Percentiles rank a stretch among this genome's conserved stretches.
Conservation (phyloP, 176 grass and related monocot genomes). For the Phragmites australis region DNA sequence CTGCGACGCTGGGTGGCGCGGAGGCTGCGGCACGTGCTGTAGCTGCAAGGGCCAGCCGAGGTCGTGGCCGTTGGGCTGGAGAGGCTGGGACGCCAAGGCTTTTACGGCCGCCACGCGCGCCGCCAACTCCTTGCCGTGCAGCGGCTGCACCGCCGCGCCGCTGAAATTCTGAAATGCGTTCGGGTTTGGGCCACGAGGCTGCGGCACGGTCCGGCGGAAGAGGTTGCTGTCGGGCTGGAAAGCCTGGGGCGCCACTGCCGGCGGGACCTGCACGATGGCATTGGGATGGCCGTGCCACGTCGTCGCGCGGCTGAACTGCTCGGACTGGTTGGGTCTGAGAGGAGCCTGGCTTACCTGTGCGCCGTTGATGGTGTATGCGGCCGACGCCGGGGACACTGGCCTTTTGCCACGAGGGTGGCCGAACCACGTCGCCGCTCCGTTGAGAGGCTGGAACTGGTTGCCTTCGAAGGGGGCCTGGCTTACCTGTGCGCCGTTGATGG, state of each 20-base stretch:
- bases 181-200: background rate
- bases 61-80: background rate
- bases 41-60: background rate
- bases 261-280: background rate
- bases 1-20: background rate
- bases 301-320: background rate
- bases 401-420: too few relatives aligned
- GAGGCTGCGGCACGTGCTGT: background rate
- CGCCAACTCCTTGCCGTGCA: background rate
- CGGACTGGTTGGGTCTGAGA: too few relatives aligned
- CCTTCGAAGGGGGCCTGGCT: too few relatives aligned
- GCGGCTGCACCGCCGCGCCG: background rate
- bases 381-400: too few relatives aligned
- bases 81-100: background rate
- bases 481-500: too few relatives aligned
- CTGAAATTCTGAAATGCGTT: background rate
- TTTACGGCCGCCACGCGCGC: background rate
- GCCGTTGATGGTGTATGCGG: too few relatives aligned
- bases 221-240: background rate
- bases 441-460: too few relatives aligned
- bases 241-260: background rate
- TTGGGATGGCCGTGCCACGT: background rate
- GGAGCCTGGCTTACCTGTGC: too few relatives aligned
- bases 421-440: too few relatives aligned
- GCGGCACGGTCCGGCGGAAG: background rate